Conservation (phyloP, 805 yeast genomes). For the Starmera pachycereana region DNA sequence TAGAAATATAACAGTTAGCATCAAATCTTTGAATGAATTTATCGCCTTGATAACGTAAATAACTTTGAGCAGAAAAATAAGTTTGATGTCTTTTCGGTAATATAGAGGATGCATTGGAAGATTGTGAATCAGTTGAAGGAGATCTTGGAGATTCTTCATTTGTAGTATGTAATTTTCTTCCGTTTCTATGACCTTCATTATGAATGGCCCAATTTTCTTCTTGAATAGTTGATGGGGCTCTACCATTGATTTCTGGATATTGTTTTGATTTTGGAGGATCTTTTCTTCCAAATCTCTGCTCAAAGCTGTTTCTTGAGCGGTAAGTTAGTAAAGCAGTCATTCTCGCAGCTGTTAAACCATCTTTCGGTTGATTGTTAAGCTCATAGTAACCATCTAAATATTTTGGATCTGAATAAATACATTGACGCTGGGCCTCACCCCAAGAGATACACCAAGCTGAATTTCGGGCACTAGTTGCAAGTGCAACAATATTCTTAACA, state of each 20-base stretch:
- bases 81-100: slow-evolving; percentile 27
- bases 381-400: slow-evolving; percentile 85
- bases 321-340: slow-evolving; percentile 94
- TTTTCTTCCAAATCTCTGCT: slow-evolving; percentile 82
- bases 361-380: slow-evolving; percentile 66
- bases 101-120: slow-evolving; percentile 17
- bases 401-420: slow-evolving; percentile 91
- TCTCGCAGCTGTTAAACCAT: slow-evolving; percentile 92
- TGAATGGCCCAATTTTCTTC: slow-evolving; percentile 80
- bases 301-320: slow-evolving; percentile 86
- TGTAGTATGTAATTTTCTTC: slow-evolving; percentile 14
- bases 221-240: slow-evolving; percentile 36
- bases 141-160: slow-evolving; percentile 8
- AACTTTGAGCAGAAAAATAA: slow-evolving; percentile 91
- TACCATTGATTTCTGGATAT: slow-evolving; percentile 1
- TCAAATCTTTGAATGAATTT: slow-evolving; percentile 87
- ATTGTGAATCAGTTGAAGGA: slow-evolving; percentile 21
- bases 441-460: slow-evolving; percentile 99
- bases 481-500: slow-evolving; percentile 63
- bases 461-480: slow-evolving; percentile 91
- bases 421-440: slow-evolving; percentile 97
- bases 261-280: slow-evolving; percentile 28
- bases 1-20: slow-evolving; percentile 93
- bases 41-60: slow-evolving; percentile 86
- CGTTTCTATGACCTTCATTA: slow-evolving; percentile 63